Base-by-base conservation (phyloP, 2,329 filamentous ascomycete genomes). In the Penicillium digitatum region DNA sequence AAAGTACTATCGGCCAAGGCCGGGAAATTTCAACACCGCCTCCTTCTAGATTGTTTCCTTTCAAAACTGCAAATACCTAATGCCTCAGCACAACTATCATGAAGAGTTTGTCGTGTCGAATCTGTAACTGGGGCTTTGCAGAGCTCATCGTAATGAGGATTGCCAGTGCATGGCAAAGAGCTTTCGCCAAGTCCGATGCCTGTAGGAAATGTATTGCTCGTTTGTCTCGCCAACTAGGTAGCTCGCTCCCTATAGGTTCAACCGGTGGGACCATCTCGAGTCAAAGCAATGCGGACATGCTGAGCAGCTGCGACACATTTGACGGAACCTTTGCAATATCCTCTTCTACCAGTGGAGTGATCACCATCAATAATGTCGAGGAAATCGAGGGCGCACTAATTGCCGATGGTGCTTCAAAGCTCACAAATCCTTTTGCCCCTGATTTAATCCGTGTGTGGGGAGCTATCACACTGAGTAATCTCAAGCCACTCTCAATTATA, bases 211-310 rank as follows among this genome's bases (percentile, higher is more conserved):
- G 9, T 3, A 31, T 5, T 4, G 24, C 5, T 22, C 27, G 16
- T 24, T 12, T 26, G 26, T 16, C 18, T 24, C 12, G 16, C 3
- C 16, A 5, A 34, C 2, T 26, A 9, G n/a, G 3, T 37, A 27
- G 37, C 59, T 61, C 26, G 60, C 27, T n/a, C 5, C 9, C 14
- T 18, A n/a, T 52, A 69, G 66, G 75, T 51, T 70, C 77, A 8
- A 82, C 69, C 43, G 74, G 71, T 18, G 67, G 69, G 11, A 82
- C 62, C 64, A 82, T 79, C 32, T 73, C 67, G 20, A 73, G 53
- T 37, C 65, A 69, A 57, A 57, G 53, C 31, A 66, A 69, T 38
- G 64, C 63, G 3, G 51, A 63, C 64, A 76, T 62, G 49, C 46
- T 74, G 50, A 64, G 64, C 43, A 67, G 66, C 20, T 73, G 69